Percentiles rank a stretch among this genome's conserved stretches.
Evolutionary conservation across 768 basidiomycete genomes (phyloP).

Genomic region (Amanita molliuscula): DNA sequence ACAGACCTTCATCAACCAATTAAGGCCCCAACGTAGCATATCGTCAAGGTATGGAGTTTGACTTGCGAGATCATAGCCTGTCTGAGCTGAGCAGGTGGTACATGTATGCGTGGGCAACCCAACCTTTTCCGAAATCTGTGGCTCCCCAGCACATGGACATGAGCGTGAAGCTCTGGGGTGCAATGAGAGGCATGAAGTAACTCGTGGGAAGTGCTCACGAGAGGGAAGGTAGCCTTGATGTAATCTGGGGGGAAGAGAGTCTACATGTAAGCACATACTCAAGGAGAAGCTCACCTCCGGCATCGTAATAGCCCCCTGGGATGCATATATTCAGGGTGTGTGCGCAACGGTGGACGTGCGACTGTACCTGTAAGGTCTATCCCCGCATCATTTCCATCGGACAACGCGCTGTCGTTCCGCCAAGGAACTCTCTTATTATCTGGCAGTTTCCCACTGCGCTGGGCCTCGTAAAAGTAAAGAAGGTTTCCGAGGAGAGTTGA

Average conservation of each 20-base stretch:
- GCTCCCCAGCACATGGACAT: constrained; percentile 91
- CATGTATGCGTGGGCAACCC: constrained; percentile 2
- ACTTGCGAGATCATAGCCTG: constrained; percentile 76
- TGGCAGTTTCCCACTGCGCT: constrained; percentile 71
- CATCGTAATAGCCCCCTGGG: constrained; percentile 78
- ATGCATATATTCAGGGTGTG: background rate
- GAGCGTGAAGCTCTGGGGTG: constrained; percentile 58
- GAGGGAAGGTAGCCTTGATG: constrained; percentile 79
- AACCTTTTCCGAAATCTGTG: constrained; percentile 72
- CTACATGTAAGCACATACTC: background rate
- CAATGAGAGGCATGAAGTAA: background rate
- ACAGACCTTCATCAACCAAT: constrained; percentile 82
- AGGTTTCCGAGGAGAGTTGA: constrained; percentile 68
- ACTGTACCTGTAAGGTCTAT: constrained; percentile 59
- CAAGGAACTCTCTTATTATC: constrained; percentile 66
- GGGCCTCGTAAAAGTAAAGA: constrained; percentile 87
- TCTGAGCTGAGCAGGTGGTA: background rate
- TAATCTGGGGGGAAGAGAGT: constrained; percentile 42
- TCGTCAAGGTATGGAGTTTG: constrained; percentile 89
- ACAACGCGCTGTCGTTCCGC: constrained; percentile 73
- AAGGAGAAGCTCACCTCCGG: constrained; percentile 53
- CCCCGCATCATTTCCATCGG: constrained; percentile 67
- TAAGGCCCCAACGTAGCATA: constrained; percentile 83
- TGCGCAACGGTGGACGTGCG: constrained; percentile 4
- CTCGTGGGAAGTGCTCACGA: constrained; percentile 37